Base-by-base conservation (phyloP, 352 stramenopile species). In the Pythium insidiosum region DNA sequence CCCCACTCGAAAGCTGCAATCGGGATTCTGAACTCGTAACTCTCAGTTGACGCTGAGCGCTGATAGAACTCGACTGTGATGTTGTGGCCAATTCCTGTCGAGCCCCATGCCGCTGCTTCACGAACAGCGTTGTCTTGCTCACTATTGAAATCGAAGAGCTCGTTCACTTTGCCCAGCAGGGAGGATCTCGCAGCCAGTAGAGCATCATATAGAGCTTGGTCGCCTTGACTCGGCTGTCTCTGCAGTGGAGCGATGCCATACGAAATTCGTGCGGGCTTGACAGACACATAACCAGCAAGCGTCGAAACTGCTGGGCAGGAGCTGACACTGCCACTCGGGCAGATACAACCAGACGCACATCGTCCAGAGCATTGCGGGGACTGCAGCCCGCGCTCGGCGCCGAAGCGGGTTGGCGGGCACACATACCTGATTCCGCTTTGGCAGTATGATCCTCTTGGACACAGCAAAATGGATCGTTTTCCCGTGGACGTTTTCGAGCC, bases 11-110 rank as follows among this genome's bases (percentile, higher is more conserved):
- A 84, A 7, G 63, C 61, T 40, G 66, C 68, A n/a, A 63, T 6
- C 3, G 66, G 63, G 4, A 84, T 3, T 49, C 71, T 63, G 30
- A 84, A 71, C 10, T 81, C 72, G 26, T 71, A 73, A 12, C 44
- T 71, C 13, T 37, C 29, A 19, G 46, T 60, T 12, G 38, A 18
- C 11, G 57, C 35, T 0, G 59, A 57, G 16, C 58, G 62, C 30
- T 80, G 64, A 28, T 77, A 79, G 39, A 77, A 79, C 35, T 42
- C 55, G 21, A 84, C 46, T 3, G 66, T 62, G n/a, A 84, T 58
- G 47, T 79, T 81, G 48, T 84, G 66, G 1, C n/a, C n/a, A n/a
- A n/a, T n/a, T n/a, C n/a, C n/a, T n/a, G n/a, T n/a, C n/a, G n/a
- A n/a, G n/a, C 28, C 28, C 28, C 28, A 15, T 15, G 28, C 28